Evolutionary conservation across 1,139 yeast genomes (phyloP).

Genomic region (Spathaspora sp.): DNA sequence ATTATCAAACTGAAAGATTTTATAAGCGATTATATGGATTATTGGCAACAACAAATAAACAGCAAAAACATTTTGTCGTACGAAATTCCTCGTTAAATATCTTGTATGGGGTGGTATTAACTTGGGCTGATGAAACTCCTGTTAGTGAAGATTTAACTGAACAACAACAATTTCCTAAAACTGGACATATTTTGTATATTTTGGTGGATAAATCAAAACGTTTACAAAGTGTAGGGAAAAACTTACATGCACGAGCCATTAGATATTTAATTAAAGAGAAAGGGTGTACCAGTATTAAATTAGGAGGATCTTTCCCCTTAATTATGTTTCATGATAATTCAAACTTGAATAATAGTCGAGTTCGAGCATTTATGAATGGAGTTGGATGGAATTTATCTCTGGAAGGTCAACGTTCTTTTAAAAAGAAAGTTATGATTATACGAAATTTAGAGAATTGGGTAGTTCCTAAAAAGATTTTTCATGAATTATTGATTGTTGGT

Average conservation of each 20-base stretch:
- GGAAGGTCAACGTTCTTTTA: constrained; percentile 17
- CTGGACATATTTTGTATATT: constrained; percentile 50
- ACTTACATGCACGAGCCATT: constrained; percentile 55
- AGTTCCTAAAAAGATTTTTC: constrained; percentile 54
- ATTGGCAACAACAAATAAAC: constrained; percentile 23
- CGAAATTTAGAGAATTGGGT: constrained; percentile 44
- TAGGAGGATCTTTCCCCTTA: constrained; percentile 58
- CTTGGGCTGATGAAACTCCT: constrained; percentile 44
- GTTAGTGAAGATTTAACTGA: not conserved
- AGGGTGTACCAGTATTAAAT: constrained; percentile 38
- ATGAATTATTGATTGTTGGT: constrained; percentile 61
- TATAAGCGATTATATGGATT: constrained; percentile 33
- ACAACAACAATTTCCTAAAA: constrained; percentile 14
- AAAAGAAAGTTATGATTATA: constrained; percentile 39
- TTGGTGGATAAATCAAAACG: constrained; percentile 59
- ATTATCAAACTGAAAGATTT: constrained; percentile 29
- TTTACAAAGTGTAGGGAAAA: constrained; percentile 58
- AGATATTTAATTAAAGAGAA: constrained; percentile 49
- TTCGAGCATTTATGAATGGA: constrained; percentile 32
- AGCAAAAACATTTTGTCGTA: constrained; percentile 56
- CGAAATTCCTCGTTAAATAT: constrained; percentile 58
- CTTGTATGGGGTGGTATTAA: constrained; percentile 56
- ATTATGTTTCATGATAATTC: constrained; percentile 40
- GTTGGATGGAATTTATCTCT: constrained; percentile 35
- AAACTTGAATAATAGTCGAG: constrained; percentile 21